Conservation (phyloP, 2,329 filamentous ascomycete species). For the Reticulascus tulasneorum region DNA sequence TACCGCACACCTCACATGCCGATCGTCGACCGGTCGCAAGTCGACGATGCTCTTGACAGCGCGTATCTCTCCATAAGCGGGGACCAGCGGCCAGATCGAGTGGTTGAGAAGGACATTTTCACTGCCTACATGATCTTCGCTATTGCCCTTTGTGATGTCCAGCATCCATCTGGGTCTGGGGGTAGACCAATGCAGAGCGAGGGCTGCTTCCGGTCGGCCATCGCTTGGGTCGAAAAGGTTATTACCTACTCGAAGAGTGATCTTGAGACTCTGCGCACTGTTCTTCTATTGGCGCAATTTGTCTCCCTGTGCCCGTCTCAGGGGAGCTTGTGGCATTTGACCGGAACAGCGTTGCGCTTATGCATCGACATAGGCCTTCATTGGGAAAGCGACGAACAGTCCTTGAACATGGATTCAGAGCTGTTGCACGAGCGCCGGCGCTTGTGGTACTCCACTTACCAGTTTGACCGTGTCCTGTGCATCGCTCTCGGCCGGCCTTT, state of each 20-base stretch:
- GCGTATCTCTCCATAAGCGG: slow-evolving; percentile 15
- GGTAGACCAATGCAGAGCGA: slow-evolving; percentile 24
- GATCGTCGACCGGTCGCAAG: slow-evolving; percentile 21
- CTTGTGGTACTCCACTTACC: slow-evolving; percentile 21
- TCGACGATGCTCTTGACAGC: slow-evolving; percentile 19
- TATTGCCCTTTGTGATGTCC: slow-evolving; percentile 25
- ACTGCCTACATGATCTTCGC: slow-evolving; percentile 27
- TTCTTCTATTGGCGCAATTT: slow-evolving; percentile 27
- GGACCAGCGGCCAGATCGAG: slow-evolving; percentile 4
- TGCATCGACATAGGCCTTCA: slow-evolving; percentile 27
- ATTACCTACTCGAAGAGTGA: slow-evolving; percentile 25
- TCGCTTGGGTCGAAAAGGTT: slow-evolving; percentile 23
- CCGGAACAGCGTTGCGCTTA: slow-evolving; percentile 25
- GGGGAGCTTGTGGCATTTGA: slow-evolving; percentile 28
- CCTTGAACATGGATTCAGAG: slow-evolving; percentile 15
- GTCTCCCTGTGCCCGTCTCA: slow-evolving; percentile 24
- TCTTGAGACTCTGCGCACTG: slow-evolving; percentile 23
- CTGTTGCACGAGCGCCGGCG: slow-evolving; percentile 23
- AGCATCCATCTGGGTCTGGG: slow-evolving; percentile 18
- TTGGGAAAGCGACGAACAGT: slow-evolving; percentile 22
- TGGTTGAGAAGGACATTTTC: slow-evolving; percentile 21
- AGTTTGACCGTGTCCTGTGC: slow-evolving; percentile 21
- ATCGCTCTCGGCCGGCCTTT: slow-evolving; percentile 25
- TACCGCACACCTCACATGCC: slow-evolving; percentile 28
- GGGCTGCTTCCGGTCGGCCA: slow-evolving; percentile 27